Evolutionary conservation across 768 basidiomycete species (phyloP).

Genomic region (Epithele typhae): DNA sequence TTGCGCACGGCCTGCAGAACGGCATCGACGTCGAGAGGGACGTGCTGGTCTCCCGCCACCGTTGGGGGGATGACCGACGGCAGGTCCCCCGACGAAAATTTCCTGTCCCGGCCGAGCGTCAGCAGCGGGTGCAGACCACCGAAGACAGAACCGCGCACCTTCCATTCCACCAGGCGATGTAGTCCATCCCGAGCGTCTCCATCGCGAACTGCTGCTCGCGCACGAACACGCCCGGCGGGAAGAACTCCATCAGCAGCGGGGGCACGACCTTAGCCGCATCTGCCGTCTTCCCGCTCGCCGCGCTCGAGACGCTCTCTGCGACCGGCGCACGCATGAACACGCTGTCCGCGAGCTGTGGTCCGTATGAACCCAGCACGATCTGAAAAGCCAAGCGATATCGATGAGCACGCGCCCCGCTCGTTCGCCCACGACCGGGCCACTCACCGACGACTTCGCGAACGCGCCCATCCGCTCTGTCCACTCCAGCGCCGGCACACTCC

Average conservation of each 20-base stretch:
- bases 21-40: constrained; percentile 12
- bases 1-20: constrained; percentile 11
- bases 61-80: constrained; percentile 29
- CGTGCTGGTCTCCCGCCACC: neutral
- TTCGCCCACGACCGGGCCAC: constrained; percentile 27
- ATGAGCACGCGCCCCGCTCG: no score
- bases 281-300: constrained; percentile 3
- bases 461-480: constrained; percentile 65
- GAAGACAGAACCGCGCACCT: constrained; percentile 17
- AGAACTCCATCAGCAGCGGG: constrained; percentile 74
- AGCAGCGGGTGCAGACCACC: no score
- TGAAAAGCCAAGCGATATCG: constrained; percentile 23
- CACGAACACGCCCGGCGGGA: constrained; percentile 60
- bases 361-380: constrained; percentile 60
- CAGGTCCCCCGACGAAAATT: constrained; percentile 29
- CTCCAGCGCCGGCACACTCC: constrained; percentile 31
- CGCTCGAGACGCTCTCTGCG: neutral
- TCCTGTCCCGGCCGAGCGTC: constrained; percentile 24
- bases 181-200: constrained; percentile 48
- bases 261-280: constrained; percentile 11
- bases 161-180: constrained; percentile 54
- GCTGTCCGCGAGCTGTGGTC: constrained; percentile 60
- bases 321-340: constrained; percentile 63
- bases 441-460: constrained; percentile 64
- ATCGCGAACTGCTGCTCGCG: constrained; percentile 58